Conservation (phyloP, 2,329 filamentous ascomycete genomes). For the Penicillium sclerotiorum region DNA sequence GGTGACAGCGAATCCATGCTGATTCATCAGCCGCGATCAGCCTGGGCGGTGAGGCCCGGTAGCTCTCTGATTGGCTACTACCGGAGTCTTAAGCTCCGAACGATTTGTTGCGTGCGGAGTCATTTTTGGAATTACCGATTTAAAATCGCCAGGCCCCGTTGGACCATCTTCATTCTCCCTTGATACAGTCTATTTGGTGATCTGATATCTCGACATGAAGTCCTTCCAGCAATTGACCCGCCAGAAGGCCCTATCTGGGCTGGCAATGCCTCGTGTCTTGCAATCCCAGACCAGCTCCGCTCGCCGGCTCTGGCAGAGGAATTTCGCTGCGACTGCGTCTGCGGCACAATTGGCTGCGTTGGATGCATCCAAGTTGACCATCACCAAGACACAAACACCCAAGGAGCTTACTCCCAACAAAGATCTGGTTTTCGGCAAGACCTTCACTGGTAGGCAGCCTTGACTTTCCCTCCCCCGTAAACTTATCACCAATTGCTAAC, state of each 20-base stretch:
- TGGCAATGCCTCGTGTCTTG: constrained; percentile 25
- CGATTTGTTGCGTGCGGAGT: constrained; percentile 22
- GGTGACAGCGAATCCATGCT: constrained; percentile 4
- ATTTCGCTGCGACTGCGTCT: constrained; percentile 47
- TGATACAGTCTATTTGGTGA: constrained; percentile 5
- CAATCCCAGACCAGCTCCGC: constrained; percentile 27
- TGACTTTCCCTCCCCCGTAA: not conserved
- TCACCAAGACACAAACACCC: constrained; percentile 74
- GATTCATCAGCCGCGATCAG: constrained; percentile 10
- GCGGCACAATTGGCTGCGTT: constrained; percentile 61
- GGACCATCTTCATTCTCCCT: not conserved
- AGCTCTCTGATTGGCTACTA: constrained; percentile 7
- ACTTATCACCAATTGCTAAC: constrained; percentile 20
- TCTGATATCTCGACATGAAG: constrained; percentile 30
- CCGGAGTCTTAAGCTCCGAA: constrained; percentile 32
- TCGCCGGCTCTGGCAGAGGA: constrained; percentile 50
- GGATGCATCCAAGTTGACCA: constrained; percentile 73
- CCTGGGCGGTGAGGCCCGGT: constrained; percentile 15
- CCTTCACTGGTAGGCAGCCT: constrained; percentile 78
- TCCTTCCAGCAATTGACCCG: constrained; percentile 40
- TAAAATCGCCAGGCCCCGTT: constrained; percentile 20
- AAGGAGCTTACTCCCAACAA: constrained; percentile 73
- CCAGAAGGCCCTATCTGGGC: constrained; percentile 30
- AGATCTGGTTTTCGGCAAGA: constrained; percentile 84
- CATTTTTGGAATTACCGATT: constrained; percentile 21